These are phyloP conservation scores for Plectosphaerella sp. DNA, from an alignment of 2,329 filamentous ascomycete species.

Conservation along the genomic window DNA sequence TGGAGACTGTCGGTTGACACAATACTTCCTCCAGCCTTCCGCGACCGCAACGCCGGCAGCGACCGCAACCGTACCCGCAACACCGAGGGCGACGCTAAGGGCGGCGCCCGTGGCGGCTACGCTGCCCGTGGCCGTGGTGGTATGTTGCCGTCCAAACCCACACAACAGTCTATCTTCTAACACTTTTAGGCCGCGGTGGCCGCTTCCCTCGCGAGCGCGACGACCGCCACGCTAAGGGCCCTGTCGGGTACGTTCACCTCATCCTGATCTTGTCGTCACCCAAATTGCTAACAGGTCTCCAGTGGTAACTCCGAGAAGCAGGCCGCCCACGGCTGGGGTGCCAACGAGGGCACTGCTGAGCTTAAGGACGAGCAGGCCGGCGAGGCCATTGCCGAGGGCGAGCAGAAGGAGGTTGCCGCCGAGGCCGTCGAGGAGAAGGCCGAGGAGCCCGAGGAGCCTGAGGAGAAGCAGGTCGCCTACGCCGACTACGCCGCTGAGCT, in stretches of 20 bases:
- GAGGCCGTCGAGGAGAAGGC: conserved; percentile 36
- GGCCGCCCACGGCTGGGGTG: conserved; percentile 85
- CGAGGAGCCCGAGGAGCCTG: conserved; percentile 66
- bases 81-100: conserved; percentile 61
- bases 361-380: conserved; percentile 88
- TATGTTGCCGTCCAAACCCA: conserved; percentile 25
- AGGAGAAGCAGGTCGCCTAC: conserved; percentile 90
- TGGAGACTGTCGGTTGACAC: neutral
- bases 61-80: conserved; percentile 78
- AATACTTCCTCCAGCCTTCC: conserved; percentile 63
- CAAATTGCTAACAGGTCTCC: conserved; percentile 13
- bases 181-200: conserved; percentile 44
- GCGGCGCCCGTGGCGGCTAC: conserved; percentile 55
- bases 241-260: conserved; percentile 34
- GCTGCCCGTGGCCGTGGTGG: conserved; percentile 59
- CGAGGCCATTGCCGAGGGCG: conserved; percentile 80
- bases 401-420: conserved; percentile 67
- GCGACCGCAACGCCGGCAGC: conserved; percentile 78
- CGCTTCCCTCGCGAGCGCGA: conserved; percentile 49
- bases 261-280: neutral
- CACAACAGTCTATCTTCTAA: conserved; percentile 3
- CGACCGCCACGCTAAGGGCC: conserved; percentile 50
- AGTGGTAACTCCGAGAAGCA: conserved; percentile 77
- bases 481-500: conserved; percentile 75
- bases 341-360: conserved; percentile 74